Evolutionary conservation across 257 asterid genomes (phyloP), one percentile per base, ranked within the genome.

Genomic region (Jasminum sambac): DNA sequence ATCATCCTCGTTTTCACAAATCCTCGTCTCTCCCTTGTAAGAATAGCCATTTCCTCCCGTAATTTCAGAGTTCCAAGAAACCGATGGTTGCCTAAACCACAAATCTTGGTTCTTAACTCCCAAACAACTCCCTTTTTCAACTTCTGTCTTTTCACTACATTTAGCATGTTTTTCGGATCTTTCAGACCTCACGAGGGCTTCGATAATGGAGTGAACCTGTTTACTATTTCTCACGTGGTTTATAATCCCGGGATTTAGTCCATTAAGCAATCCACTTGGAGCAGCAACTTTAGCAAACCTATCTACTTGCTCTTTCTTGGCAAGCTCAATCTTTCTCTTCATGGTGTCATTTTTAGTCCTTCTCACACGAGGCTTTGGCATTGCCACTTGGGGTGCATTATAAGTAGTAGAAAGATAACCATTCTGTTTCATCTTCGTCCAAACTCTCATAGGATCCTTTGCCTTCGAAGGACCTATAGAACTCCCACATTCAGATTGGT

Each of bases 181-280:
- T 77, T 88, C 91, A 8, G 97, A 95, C 69, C 63, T 89, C 73
- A 95, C 91, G 4, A 95, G 65, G 36, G 96, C 89, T 81, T 88
- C 95, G 43, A 95, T 91, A 63, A 95, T 95, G 16, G 98, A 85
- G 72, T 83, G 94, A 74, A 95, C 99, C 80, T 91, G 99, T 74
- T 81, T 95, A 58, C 92, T 84, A 76, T 95, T 95, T 69, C 99
- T 82, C 37, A 95, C 99, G 70, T 91, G 99, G 84, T 89, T 95
- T 66, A 95, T 91, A 65, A 95, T 95, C 48, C 98, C 98, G 0
- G 96, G 99, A 82, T 91, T 95, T 55, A 95, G 79, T 70, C 86
- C 98, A 11, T 87, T 86, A 50, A 95, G 98, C 83, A 95, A 78
- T 25, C 98, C 99, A 72, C 96, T 85, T 0, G 99, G 99, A 44